phyloP scores from a whole-genome alignment of 371 early-diverging fungal genomes.

The Mortierella sp. region DNA sequence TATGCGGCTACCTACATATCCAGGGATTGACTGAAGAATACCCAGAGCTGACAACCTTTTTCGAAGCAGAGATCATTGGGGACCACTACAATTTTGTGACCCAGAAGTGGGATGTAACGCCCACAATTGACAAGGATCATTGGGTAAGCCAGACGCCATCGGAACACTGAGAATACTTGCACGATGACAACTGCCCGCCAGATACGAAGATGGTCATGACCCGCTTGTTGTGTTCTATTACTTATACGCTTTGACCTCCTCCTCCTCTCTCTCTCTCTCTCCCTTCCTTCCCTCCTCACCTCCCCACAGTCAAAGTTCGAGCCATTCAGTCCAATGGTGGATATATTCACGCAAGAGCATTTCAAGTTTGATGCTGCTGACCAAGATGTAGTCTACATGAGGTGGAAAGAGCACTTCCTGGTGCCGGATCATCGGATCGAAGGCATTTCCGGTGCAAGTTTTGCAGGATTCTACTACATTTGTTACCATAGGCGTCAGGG shows the following conservation, averaged over 20 bases:
- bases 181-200: background rate
- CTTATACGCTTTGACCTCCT: background rate
- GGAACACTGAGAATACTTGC: background rate
- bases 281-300: background rate
- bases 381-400: conserved; percentile 90
- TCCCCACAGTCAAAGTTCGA: conserved; percentile 61
- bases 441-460: conserved; percentile 90
- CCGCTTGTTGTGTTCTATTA: too few species aligned
- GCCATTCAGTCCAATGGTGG: conserved; percentile 68
- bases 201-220: too few species aligned
- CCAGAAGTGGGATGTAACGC: conserved; percentile 86
- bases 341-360: conserved; percentile 75
- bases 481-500: conserved; percentile 83
- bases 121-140: conserved; percentile 78
- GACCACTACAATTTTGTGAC: conserved; percentile 82
- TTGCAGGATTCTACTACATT: conserved; percentile 97
- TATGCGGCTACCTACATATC: conserved; percentile 87
- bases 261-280: background rate
- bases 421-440: conserved; percentile 94
- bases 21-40: conserved; percentile 85
- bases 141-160: conserved; percentile 85
- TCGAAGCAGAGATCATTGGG: conserved; percentile 90
- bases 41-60: conserved; percentile 85
- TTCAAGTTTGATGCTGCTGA: conserved; percentile 76
- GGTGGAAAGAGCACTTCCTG: conserved; percentile 97